A percentile compares a stretch with the other conserved stretches of the same genome.
Evolutionary conservation across 495 filamentous ascomycete species (phyloP).

Genomic region (Glutinoglossum americanum): DNA sequence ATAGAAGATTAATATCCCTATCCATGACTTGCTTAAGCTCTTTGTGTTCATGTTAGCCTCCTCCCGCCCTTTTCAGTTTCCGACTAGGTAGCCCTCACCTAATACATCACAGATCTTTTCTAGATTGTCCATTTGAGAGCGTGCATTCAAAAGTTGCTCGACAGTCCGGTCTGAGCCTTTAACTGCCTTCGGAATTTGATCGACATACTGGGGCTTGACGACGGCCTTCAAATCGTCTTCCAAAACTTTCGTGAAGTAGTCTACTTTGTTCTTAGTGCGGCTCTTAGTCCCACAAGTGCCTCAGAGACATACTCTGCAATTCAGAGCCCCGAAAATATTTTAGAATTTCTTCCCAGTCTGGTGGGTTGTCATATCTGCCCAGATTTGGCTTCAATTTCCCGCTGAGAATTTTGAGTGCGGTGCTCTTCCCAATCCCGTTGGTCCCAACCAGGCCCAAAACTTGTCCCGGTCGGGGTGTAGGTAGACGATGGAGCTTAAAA

Average conservation of each 20-base stretch:
- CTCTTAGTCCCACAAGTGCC: not conserved
- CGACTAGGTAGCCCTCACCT: constrained; percentile 23
- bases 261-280: constrained; percentile 19
- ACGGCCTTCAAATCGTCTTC: constrained; percentile 94
- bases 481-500: constrained; percentile 94
- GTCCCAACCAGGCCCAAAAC: constrained; percentile 95
- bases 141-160: constrained; percentile 47
- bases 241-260: constrained; percentile 95
- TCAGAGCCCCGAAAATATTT: constrained; percentile 96
- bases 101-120: constrained; percentile 68
- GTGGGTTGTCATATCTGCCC: constrained; percentile 83
- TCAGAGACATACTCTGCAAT: constrained; percentile 55
- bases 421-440: constrained; percentile 99
- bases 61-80: not conserved
- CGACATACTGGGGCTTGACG: constrained; percentile 97
- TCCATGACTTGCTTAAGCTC: constrained; percentile 72
- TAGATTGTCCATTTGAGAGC: constrained; percentile 56
- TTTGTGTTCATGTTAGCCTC: constrained; percentile 12
- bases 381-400: constrained; percentile 97
- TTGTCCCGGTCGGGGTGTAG: constrained; percentile 84
- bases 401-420: constrained; percentile 89
- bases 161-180: constrained; percentile 58
- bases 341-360: constrained; percentile 97
- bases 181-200: constrained; percentile 87
- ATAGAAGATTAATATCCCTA: constrained; percentile 71